Evolutionary conservation across 192 early-diverging fungal species (phyloP), one percentile per base, ranked within the genome.

Genomic region (Backusella parvicylindrica): DNA sequence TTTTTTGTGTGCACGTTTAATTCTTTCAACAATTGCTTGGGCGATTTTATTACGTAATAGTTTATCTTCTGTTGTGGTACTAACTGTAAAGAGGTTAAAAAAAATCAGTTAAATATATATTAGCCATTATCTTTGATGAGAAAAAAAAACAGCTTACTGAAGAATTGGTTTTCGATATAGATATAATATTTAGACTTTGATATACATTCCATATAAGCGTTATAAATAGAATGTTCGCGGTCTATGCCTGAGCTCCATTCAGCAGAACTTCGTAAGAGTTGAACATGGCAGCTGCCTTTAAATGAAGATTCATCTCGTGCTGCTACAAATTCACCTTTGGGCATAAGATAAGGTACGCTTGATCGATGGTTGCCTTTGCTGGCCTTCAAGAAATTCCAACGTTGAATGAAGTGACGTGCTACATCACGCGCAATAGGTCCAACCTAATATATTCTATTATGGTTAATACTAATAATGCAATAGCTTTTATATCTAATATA

Each of bases 141-240:
- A 32, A 37, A 37, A 1, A 68, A 21, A 15, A 41, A 71, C 9
- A 23, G 67, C 86, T 73, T 84, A 86, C 87, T 90, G 77, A 96
- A 96, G 85, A 96, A 96, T 80, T 96, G 95, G 78, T 96, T 95
- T 79, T 96, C 95, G 66, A 96, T 95, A 81, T 96, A 96, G 26
- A 96, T 85, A 79, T 94, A 70, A 31, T 70, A 26, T 47, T 70
- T 70, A 30, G 68, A 35, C 6, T 70, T 37, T 13, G 68, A 38
- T 7, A 70, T 70, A 70, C 68, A 70, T 18, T 70, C 68, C 65
- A 91, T 73, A 79, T 96, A 96, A 16, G 95, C 95, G 41, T 88
- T 92, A 63, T 91, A 87, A 72, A 96, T 95, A 21, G 92, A 93
- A 77, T 85, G 84, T 79, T 83, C 82, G 26, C 87, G 68, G 75